Percentiles rank a stretch among this genome's conserved stretches.
Conservation (phyloP, 192 early-diverging fungal genomes). For the Chytriomyces sp. region DNA sequence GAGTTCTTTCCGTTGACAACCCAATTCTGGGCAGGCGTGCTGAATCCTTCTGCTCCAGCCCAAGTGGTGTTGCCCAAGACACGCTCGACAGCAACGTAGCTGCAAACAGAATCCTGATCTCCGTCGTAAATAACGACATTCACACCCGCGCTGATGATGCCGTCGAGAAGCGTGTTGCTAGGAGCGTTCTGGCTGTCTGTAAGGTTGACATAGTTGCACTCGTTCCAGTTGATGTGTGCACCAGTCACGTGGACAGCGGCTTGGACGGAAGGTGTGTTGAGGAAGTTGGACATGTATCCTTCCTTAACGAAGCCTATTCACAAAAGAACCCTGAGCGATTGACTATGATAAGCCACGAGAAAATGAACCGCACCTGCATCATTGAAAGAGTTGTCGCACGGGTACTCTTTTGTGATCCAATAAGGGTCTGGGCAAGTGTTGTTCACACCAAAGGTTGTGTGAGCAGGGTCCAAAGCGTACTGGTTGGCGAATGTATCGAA, state of each 20-base stretch:
- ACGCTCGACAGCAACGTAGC: conserved; percentile 28
- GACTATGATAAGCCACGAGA: not conserved
- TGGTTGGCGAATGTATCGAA: not conserved
- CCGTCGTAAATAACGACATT: conserved; percentile 20
- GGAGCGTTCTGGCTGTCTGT: not conserved
- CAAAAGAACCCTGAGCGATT: not conserved
- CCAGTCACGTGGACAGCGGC: not conserved
- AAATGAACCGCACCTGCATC: too few relatives aligned
- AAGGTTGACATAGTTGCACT: not conserved
- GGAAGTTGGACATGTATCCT: not conserved
- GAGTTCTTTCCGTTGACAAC: conserved; percentile 16
- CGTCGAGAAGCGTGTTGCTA: not conserved
- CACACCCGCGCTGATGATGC: conserved; percentile 2
- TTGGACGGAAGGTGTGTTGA: not conserved
- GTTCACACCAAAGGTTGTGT: not conserved
- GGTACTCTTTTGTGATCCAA: not conserved
- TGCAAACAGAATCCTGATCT: not conserved
- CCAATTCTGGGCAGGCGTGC: not conserved
- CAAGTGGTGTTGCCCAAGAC: conserved; percentile 60
- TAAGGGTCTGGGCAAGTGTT: conserved; percentile 7
- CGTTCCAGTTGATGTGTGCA: not conserved
- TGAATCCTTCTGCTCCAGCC: conserved; percentile 55
- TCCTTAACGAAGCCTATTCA: not conserved
- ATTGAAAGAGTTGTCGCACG: not conserved
- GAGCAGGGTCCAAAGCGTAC: not conserved